These are phyloP conservation scores for Corchorus capsularis DNA, from an alignment of 345 rosid genomes.

Conservation along the genomic window DNA sequence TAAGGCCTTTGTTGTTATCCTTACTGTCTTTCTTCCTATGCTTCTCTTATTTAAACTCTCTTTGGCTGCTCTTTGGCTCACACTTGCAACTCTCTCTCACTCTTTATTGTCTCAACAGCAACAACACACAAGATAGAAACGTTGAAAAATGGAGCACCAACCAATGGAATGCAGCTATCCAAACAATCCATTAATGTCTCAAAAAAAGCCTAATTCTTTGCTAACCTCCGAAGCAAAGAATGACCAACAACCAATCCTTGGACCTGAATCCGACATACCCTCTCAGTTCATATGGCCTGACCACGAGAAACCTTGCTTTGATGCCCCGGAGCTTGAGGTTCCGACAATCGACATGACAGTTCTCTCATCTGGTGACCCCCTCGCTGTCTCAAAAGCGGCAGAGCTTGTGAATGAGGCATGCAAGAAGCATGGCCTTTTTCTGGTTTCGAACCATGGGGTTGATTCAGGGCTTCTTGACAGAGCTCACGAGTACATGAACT, in stretches of 20 bases:
- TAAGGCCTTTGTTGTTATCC: too few relatives aligned
- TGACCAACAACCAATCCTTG: constrained; percentile 46
- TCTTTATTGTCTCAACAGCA: too few relatives aligned
- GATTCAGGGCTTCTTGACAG: constrained; percentile 47
- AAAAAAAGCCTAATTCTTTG: background rate
- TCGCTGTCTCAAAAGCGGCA: constrained; percentile 42
- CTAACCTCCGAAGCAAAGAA: background rate
- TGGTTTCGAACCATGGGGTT: constrained; percentile 75
- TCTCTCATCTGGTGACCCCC: constrained; percentile 56
- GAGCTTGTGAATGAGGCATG: constrained; percentile 64
- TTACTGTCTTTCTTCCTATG: too few relatives aligned
- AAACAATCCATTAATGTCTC: constrained; percentile 14
- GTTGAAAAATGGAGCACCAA: background rate
- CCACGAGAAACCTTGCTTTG: constrained; percentile 58
- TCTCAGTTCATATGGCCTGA: constrained; percentile 87
- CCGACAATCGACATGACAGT: constrained; percentile 65
- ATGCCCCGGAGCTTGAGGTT: constrained; percentile 51
- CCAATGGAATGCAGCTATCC: background rate
- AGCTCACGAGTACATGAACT: constrained; percentile 51
- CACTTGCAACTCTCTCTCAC: too few relatives aligned
- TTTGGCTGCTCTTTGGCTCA: too few relatives aligned
- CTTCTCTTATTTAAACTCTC: too few relatives aligned
- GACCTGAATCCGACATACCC: constrained; percentile 54
- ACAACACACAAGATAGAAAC: too few relatives aligned
- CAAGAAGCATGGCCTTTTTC: constrained; percentile 76